phyloP scores from a whole-genome alignment of 2,329 filamentous ascomycete genomes.

The Westerdykella sp. region DNA sequence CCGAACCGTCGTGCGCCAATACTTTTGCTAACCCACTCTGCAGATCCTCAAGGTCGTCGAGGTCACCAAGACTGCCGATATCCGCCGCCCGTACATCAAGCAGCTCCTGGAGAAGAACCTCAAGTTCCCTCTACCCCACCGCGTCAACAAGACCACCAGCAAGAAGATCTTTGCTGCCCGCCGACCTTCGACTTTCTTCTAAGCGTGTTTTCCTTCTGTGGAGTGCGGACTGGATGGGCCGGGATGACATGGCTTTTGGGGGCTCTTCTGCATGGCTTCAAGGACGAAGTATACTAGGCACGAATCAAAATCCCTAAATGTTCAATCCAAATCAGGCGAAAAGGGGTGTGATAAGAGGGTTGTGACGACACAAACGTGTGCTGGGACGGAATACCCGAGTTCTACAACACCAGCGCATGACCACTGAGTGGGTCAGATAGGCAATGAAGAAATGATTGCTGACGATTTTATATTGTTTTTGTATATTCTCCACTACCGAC shows the following conservation, averaged over 20 bases:
- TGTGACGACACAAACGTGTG: neutral
- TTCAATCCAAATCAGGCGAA: slow-evolving; percentile 1
- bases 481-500: neutral
- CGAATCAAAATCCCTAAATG: slow-evolving; percentile 40
- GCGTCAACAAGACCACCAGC: slow-evolving; percentile 72
- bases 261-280: slow-evolving; percentile 37
- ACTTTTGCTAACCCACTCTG: slow-evolving; percentile 4
- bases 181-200: slow-evolving; percentile 97
- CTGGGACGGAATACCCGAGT: neutral
- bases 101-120: slow-evolving; percentile 93
- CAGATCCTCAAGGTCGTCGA: slow-evolving; percentile 98
- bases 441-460: neutral
- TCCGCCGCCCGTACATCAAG: slow-evolving; percentile 99
- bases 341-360: neutral
- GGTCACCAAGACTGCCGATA: slow-evolving; percentile 85
- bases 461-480: neutral
- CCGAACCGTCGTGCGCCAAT: neutral
- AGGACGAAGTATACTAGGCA: slow-evolving; percentile 40
- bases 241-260: slow-evolving; percentile 37
- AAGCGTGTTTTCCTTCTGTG: slow-evolving; percentile 47
- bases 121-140: slow-evolving; percentile 98
- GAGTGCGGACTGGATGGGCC: slow-evolving; percentile 36
- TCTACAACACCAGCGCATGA: neutral
- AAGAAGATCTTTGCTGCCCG: slow-evolving; percentile 90
- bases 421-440: neutral